Base-by-base conservation (phyloP, 768 basidiomycete species). In the Tephrocybe sp. region DNA sequence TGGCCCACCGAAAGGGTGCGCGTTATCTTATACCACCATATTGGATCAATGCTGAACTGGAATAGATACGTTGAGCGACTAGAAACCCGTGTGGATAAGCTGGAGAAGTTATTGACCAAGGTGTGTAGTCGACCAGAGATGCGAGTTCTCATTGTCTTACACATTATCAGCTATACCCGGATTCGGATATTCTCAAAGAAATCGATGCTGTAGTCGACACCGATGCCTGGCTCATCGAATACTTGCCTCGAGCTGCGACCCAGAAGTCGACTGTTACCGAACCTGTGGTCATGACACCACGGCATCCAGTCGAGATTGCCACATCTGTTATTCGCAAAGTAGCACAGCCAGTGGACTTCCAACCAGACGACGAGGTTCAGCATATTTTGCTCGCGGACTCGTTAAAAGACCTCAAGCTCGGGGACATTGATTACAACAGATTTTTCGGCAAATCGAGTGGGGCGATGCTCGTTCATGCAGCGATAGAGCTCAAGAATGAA, bases 1-100 rank as follows among this genome's bases (percentile, higher is more conserved):
- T 15, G 83, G 83, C 2, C 83, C 81, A 34, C 77, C 81, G 5
- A 81, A 83, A 66, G 79, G 80, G 78, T 83, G 53, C 52, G 71
- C 64, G n/a, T 16, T 24, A 29, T 13, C 23, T 13, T 9, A 3
- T 34, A 9, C 45, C 45, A 9, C 23, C 29, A 11, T 15, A 5
- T 33, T 15, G 4, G 21, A 16, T 16, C 30, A 16, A 8, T 33
- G 22, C 38, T 48, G n/a, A 36, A 36, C 52, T 21, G n/a, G 1
- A 10, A 33, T 19, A 77, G 76, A 33, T 83, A 83, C 52, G 77
- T 83, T n/a, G 81, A 86, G 57, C 73, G 70, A 43, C 65, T 86
- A 12, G 84, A 86, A 64, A 77, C 64, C 58, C 71, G 82, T 22
- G 57, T 86, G 5, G 76, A 79, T 52, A 83, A 81, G 58, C 71